Conservation (phyloP, 345 rosid genomes). For the Psidium guajava region DNA sequence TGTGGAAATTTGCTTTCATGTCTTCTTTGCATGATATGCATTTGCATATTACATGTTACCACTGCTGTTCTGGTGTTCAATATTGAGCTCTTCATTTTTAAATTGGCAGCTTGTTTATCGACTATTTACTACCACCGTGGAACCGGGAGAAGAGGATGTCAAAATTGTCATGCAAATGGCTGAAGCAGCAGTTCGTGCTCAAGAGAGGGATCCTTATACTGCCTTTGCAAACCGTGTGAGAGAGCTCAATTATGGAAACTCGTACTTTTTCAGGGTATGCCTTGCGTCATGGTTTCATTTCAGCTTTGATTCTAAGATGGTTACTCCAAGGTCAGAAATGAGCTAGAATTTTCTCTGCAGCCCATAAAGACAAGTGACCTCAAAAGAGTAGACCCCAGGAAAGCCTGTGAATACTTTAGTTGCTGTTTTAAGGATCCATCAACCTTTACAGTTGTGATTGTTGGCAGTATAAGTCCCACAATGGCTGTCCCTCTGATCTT, state of each 20-base stretch:
- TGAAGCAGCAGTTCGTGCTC: conserved; percentile 80
- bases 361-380: conserved; percentile 68
- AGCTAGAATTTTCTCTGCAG: conserved; percentile 29
- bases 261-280: conserved; percentile 82
- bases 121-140: conserved; percentile 65
- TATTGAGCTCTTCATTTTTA: background rate
- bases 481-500: conserved; percentile 62
- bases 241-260: conserved; percentile 82
- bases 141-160: conserved; percentile 80
- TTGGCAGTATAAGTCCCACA: conserved; percentile 71
- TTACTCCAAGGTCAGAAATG: background rate
- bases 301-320: background rate
- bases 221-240: conserved; percentile 75
- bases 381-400: conserved; percentile 63
- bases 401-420: conserved; percentile 84
- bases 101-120: conserved; percentile 72
- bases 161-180: conserved; percentile 90
- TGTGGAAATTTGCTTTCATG: background rate
- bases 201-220: conserved; percentile 86
- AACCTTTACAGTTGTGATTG: conserved; percentile 74
- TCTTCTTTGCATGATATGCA: background rate
- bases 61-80: background rate
- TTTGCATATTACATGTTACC: background rate
- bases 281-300: background rate
- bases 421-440: conserved; percentile 90